A percentile compares a stretch with the other conserved stretches of the same genome.
phyloP scores from a whole-genome alignment of 108 stramenopile species.

The Skeletonema marinoi region DNA sequence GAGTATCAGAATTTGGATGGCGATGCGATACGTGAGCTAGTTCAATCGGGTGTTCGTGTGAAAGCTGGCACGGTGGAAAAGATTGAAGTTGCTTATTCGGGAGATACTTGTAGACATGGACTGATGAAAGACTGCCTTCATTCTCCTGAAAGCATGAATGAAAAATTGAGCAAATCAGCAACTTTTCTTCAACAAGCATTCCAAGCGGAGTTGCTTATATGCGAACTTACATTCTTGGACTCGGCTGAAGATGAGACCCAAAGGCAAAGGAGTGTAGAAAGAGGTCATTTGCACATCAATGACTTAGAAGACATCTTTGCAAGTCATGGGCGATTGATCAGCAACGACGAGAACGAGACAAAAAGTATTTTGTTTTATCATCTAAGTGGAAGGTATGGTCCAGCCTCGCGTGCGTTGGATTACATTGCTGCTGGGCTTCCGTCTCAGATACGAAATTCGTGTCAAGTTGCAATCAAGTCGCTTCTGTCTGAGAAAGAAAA shows the following conservation, averaged over 20 bases:
- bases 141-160: background rate
- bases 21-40: slow-evolving; percentile 25
- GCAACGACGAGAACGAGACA: background rate
- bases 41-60: slow-evolving; percentile 26
- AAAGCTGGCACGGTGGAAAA: slow-evolving; percentile 31
- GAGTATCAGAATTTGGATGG: slow-evolving; percentile 36
- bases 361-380: slow-evolving; percentile 39
- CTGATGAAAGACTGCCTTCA: slow-evolving; percentile 2
- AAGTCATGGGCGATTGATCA: slow-evolving; percentile 8
- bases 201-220: slow-evolving; percentile 37
- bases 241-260: slow-evolving; percentile 19
- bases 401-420: slow-evolving; percentile 35
- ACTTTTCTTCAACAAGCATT: slow-evolving; percentile 32
- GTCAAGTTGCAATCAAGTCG: slow-evolving; percentile 26
- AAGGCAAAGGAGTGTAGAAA: slow-evolving; percentile 18
- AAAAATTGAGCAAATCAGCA: background rate
- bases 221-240: slow-evolving; percentile 51
- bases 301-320: slow-evolving; percentile 34
- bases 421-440: slow-evolving; percentile 29
- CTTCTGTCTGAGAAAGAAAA: slow-evolving; percentile 17
- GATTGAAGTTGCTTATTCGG: slow-evolving; percentile 49
- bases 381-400: slow-evolving; percentile 31
- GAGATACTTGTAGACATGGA: slow-evolving; percentile 43
- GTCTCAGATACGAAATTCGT: slow-evolving; percentile 3
- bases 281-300: slow-evolving; percentile 51